Base-by-base conservation (phyloP, 805 yeast species). In the Ogataea methanolica region DNA sequence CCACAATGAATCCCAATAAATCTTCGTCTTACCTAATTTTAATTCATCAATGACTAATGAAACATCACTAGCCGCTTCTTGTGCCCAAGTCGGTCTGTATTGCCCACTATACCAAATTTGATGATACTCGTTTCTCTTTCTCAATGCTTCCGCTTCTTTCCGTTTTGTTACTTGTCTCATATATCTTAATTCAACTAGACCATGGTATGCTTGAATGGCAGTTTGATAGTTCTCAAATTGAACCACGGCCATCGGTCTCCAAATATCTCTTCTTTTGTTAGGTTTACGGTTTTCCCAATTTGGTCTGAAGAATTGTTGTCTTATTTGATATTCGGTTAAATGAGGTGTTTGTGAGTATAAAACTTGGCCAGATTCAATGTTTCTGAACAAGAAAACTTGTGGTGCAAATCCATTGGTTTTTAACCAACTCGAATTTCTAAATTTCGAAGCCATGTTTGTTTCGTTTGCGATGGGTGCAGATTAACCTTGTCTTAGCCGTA, bases 211-310 rank as follows among this genome's bases (percentile, higher is more conserved):
- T 39, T 82, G 80, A 15, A 80, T 79, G 2, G 96, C 88, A 39
- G 74, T 67, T 43, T 82, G 83, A 61, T 83, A 80, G 44, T 66
- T 66, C 36, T 73, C 72, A 54, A 86, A 78, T 52, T 79, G 80
- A 1, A 88, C 90, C 39, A 90, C 94, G 40, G 94, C 88, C 88
- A 92, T 79, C 45, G 91, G 77, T 58, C 92, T 76, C 97, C 97
- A 91, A 43, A 90, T 73, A 66, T 91, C 98, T 57, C 83, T 76
- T 69, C 98, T 81, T 57, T 82, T 73, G 36, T 79, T 71, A 4
- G 97, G 97, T 57, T 76, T 79, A 60, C 85, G 75, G 72, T 91
- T 89, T 62, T 88, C 85, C 95, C 96, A 88, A 72, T 89, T 88
- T 40, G 96, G 95, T 61, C 88, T 75, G 52, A 75, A 76, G 65